Conservation (phyloP, 164 flowering plant genomes). For the Cinnamomum chago region DNA sequence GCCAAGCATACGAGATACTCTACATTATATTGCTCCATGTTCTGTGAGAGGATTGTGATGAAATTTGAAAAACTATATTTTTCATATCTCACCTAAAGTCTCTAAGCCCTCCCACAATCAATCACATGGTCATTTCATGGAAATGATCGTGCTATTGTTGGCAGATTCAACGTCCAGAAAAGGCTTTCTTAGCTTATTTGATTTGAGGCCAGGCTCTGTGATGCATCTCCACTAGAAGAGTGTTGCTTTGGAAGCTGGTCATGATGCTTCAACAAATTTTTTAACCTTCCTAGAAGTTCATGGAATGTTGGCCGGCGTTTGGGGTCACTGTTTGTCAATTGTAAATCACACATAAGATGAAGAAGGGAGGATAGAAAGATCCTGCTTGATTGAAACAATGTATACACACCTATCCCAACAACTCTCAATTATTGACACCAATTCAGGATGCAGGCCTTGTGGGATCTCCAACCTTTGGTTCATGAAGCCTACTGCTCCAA, state of each 20-base stretch:
- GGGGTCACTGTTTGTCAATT: conserved; percentile 49
- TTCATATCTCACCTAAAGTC: too few species aligned
- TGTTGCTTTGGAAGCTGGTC: conserved; percentile 53
- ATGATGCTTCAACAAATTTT: conserved; percentile 56
- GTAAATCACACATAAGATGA: neutral
- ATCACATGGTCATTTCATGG: too few species aligned
- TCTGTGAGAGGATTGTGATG: too few species aligned
- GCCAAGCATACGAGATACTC: neutral
- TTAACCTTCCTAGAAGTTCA: conserved; percentile 65
- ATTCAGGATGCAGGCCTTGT: conserved; percentile 65
- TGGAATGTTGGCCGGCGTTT: conserved; percentile 65
- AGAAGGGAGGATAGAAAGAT: neutral
- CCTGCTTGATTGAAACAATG: neutral
- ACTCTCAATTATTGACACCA: conserved; percentile 85
- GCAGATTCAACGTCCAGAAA: neutral
- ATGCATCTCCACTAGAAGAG: conserved; percentile 31
- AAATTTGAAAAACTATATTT: too few species aligned
- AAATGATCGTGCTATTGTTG: neutral
- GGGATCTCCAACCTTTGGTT: conserved; percentile 85
- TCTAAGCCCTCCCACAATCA: too few species aligned
- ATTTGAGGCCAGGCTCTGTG: conserved; percentile 4
- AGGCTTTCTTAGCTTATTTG: conserved; percentile 13
- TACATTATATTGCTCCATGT: too few species aligned
- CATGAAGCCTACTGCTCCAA: conserved; percentile 97
- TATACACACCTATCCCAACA: conserved; percentile 80